phyloP scores from a whole-genome alignment of 495 filamentous ascomycete species.

The Cetradonia linearis region DNA sequence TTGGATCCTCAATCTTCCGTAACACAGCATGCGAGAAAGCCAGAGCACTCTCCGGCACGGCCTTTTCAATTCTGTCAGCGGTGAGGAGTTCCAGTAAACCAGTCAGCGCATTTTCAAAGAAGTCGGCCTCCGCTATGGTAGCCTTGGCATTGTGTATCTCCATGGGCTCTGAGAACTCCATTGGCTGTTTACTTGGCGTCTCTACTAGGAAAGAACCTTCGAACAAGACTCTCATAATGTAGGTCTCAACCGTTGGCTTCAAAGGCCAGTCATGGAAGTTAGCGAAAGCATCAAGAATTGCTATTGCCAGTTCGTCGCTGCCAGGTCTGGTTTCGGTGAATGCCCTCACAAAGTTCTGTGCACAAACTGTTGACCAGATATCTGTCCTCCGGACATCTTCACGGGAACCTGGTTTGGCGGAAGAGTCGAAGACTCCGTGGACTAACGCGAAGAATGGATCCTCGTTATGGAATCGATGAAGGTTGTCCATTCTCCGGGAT shows the following conservation, averaged over 20 bases:
- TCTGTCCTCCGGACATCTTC: constrained; percentile 65
- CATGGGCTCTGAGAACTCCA: constrained; percentile 51
- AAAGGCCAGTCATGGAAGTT: constrained; percentile 81
- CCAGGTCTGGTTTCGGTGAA: constrained; percentile 48
- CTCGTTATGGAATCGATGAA: constrained; percentile 76
- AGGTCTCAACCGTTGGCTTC: constrained; percentile 79
- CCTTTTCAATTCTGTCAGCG: constrained; percentile 54
- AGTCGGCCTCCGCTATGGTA: constrained; percentile 74
- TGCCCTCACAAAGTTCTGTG: constrained; percentile 50
- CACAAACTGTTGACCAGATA: constrained; percentile 79
- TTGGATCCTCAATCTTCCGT: constrained; percentile 58
- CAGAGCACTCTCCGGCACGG: constrained; percentile 74
- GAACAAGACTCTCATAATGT: constrained; percentile 85
- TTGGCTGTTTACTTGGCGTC: constrained; percentile 51
- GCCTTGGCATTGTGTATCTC: constrained; percentile 54
- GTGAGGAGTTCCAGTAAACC: constrained; percentile 79
- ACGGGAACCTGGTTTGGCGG: constrained; percentile 64
- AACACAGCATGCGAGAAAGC: constrained; percentile 75
- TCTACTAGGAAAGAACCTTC: constrained; percentile 86
- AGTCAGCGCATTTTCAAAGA: constrained; percentile 73
- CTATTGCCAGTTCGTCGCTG: constrained; percentile 56
- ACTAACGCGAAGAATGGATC: constrained; percentile 79
- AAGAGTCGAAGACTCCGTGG: constrained; percentile 81
- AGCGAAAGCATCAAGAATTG: constrained; percentile 74
- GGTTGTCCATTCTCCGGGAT: constrained; percentile 37